These are phyloP conservation scores for Bruguiera gymnorhiza DNA, from an alignment of 345 rosid species.

Conservation along the genomic window DNA sequence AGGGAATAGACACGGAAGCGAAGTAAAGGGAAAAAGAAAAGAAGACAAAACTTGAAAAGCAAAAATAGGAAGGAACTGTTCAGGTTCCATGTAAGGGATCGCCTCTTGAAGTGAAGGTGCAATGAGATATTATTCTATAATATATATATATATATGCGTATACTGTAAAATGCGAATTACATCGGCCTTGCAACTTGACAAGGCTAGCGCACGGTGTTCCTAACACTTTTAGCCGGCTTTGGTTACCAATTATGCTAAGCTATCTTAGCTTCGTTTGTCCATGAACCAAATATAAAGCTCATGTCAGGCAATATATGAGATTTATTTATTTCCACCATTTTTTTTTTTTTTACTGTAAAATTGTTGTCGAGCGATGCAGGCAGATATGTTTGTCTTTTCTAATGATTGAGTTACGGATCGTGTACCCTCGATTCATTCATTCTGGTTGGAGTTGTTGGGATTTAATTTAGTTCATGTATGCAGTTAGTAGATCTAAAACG, in stretches of 20 bases:
- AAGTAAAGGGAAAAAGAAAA: conserved; percentile 13
- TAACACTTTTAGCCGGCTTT: no score
- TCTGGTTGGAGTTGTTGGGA: conserved; percentile 1
- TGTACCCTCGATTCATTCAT: conserved; percentile 30
- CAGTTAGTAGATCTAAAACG: no score
- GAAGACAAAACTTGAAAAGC: conserved; percentile 30
- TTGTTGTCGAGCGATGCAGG: not conserved
- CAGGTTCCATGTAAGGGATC: conserved; percentile 32
- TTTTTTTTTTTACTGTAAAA: no score
- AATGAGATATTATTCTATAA: conserved; percentile 29
- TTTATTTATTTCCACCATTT: no score
- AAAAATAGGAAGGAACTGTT: conserved; percentile 34
- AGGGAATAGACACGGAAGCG: conserved; percentile 25
- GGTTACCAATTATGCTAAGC: no score
- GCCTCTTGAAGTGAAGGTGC: conserved; percentile 26
- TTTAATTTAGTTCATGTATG: not conserved
- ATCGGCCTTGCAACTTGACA: conserved; percentile 9
- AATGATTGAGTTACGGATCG: no score
- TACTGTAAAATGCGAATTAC: conserved; percentile 1
- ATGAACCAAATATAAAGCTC: no score
- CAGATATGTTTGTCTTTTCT: no score
- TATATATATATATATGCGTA: not conserved
- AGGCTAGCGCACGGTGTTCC: not conserved
- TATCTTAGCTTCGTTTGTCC: not conserved
- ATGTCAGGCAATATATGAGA: no score